phyloP scores from a whole-genome alignment of 2,329 filamentous ascomycete genomes.

The Aspergillus uvarum region DNA sequence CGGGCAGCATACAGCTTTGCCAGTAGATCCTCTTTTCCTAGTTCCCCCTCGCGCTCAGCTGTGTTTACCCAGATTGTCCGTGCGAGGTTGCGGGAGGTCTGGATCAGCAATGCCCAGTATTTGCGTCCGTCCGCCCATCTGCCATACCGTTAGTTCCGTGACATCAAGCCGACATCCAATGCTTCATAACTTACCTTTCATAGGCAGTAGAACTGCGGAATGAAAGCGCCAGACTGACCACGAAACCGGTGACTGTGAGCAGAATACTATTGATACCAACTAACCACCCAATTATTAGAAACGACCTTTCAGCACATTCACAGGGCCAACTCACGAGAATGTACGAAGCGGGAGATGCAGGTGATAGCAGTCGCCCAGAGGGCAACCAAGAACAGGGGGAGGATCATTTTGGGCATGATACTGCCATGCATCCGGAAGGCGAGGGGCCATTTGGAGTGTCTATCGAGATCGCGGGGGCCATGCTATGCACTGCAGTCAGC shows the following conservation, averaged over 20 bases:
- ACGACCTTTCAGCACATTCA: neutral
- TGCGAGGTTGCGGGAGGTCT: conserved; percentile 58
- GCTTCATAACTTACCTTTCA: conserved; percentile 53
- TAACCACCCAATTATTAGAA: conserved; percentile 17
- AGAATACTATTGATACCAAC: conserved; percentile 66
- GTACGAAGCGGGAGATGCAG: conserved; percentile 50
- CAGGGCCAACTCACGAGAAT: conserved; percentile 33
- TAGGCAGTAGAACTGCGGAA: conserved; percentile 77
- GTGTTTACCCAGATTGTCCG: conserved; percentile 82
- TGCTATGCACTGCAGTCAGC: conserved; percentile 18
- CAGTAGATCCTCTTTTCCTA: conserved; percentile 66
- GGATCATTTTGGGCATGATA: conserved; percentile 70
- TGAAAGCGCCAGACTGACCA: conserved; percentile 74
- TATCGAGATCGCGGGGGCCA: conserved; percentile 65
- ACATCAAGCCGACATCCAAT: neutral
- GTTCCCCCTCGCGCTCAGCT: conserved; percentile 57
- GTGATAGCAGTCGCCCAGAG: conserved; percentile 68
- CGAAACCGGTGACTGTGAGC: conserved; percentile 76
- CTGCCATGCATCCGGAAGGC: conserved; percentile 75
- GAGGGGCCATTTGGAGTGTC: conserved; percentile 74
- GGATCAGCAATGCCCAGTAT: conserved; percentile 59
- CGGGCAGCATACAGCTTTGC: conserved; percentile 57
- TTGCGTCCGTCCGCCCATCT: conserved; percentile 63
- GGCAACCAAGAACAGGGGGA: conserved; percentile 64
- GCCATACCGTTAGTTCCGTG: neutral